Conservation (phyloP, 305 asterid genomes). For the Plantago coronopus region DNA sequence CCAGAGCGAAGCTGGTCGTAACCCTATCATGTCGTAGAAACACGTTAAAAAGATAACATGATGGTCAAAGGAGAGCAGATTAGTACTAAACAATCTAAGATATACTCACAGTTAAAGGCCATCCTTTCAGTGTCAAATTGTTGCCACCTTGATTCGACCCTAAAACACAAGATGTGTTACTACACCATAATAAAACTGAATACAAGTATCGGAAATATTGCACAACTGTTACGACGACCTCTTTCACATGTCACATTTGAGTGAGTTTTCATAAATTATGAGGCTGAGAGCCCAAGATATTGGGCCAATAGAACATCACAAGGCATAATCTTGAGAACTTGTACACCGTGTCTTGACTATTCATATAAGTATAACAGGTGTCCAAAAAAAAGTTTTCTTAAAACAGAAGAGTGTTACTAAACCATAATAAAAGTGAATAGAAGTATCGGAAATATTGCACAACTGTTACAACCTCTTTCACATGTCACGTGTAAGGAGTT, state of each 20-base stretch:
- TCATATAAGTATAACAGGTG: too few species aligned
- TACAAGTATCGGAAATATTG: slow-evolving; percentile 13
- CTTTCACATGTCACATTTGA: background rate
- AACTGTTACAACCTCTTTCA: background rate
- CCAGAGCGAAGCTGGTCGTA: slow-evolving; percentile 91
- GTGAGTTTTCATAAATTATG: background rate
- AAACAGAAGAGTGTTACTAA: slow-evolving; percentile 20
- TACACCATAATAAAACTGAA: slow-evolving; percentile 9
- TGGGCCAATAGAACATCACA: background rate
- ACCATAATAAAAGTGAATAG: slow-evolving; percentile 10
- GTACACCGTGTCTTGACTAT: too few species aligned
- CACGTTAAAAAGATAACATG: slow-evolving; percentile 6
- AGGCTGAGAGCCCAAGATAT: background rate
- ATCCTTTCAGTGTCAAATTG: slow-evolving; percentile 95
- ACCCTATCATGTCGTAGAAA: slow-evolving; percentile 43
- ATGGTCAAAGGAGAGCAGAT: background rate
- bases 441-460: slow-evolving; percentile 14
- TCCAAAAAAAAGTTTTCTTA: too few species aligned
- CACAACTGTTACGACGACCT: background rate
- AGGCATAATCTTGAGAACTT: too few species aligned
- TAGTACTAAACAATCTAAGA: background rate
- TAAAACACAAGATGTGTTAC: slow-evolving; percentile 28
- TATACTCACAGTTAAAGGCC: slow-evolving; percentile 82
- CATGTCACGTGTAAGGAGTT: background rate
- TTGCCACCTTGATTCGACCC: slow-evolving; percentile 96